Conservation (phyloP, 2,329 filamentous ascomycete genomes). For the Talaromyces funiculosus region DNA sequence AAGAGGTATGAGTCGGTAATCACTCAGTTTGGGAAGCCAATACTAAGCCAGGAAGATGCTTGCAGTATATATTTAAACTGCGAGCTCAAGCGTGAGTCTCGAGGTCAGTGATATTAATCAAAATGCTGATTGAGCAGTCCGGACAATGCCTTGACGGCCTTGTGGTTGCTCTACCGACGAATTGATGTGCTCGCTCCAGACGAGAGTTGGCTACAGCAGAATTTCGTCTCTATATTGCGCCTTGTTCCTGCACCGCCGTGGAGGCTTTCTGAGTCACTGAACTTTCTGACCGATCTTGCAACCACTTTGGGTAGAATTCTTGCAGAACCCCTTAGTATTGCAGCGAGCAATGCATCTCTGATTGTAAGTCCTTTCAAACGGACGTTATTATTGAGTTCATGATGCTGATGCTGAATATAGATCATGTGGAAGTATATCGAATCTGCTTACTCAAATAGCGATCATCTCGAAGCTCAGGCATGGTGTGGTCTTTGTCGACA, state of each 20-base stretch:
- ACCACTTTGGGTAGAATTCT: constrained; percentile 41
- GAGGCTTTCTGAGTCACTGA: constrained; percentile 29
- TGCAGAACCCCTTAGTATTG: constrained; percentile 48
- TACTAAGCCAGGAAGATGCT: constrained; percentile 36
- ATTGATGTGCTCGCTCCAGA: constrained; percentile 50
- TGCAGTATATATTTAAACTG: constrained; percentile 63
- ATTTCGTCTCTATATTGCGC: constrained; percentile 63
- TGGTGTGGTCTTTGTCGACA: constrained; percentile 72
- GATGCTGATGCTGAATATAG: constrained; percentile 38
- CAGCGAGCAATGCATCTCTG: constrained; percentile 51
- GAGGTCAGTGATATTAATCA: neutral
- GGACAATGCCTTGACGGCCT: constrained; percentile 38
- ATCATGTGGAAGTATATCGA: constrained; percentile 79
- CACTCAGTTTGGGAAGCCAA: neutral
- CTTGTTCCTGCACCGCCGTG: constrained; percentile 50
- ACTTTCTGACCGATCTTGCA: constrained; percentile 19
- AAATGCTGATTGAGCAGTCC: constrained; percentile 22
- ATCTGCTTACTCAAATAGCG: constrained; percentile 47
- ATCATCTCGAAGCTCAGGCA: constrained; percentile 52
- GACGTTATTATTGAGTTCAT: neutral
- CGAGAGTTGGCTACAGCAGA: constrained; percentile 61
- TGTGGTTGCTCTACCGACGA: constrained; percentile 61
- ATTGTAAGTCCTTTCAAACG: constrained; percentile 30
- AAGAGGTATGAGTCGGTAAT: constrained; percentile 42
- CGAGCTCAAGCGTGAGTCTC: constrained; percentile 48